Percentiles rank a stretch among this genome's conserved stretches.
Evolutionary conservation across 1,284 basidiomycete genomes (phyloP).

Genomic region (Boletus calvinii): DNA sequence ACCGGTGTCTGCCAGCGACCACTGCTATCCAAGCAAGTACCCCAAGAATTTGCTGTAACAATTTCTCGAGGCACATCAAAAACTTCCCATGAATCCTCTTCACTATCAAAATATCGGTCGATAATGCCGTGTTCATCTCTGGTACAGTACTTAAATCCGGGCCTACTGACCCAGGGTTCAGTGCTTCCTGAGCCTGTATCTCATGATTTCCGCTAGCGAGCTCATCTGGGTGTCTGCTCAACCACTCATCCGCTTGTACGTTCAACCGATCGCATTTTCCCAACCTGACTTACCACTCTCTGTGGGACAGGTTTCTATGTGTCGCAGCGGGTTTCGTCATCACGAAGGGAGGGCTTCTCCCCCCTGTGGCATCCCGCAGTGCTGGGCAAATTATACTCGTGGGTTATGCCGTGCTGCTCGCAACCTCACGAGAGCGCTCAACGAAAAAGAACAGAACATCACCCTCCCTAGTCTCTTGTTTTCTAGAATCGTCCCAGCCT

Average conservation of each 20-base stretch:
- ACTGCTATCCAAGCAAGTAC: neutral
- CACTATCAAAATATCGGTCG: neutral
- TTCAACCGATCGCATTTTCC: neutral
- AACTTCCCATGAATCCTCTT: conserved; percentile 1
- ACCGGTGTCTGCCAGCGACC: neutral
- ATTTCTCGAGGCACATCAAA: neutral
- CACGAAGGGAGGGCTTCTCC: conserved; percentile 62
- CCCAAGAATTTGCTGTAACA: neutral
- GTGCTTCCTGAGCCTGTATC: neutral
- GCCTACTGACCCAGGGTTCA: neutral
- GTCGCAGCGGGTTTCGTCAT: conserved; percentile 54
- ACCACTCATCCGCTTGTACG: conserved; percentile 60
- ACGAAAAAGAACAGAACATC: conserved; percentile 59
- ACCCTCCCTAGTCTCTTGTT: conserved; percentile 72
- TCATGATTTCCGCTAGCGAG: conserved; percentile 36
- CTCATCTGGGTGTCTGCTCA: conserved; percentile 59
- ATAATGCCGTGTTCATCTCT: conserved; percentile 7
- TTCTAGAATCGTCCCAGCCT: conserved; percentile 74
- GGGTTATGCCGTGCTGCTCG: conserved; percentile 10
- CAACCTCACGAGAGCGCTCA: neutral
- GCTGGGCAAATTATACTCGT: conserved; percentile 60
- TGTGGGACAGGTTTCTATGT: conserved; percentile 47
- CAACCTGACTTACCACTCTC: neutral
- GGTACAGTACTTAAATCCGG: neutral
- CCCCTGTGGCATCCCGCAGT: conserved; percentile 55